Percentiles rank a stretch among this genome's conserved stretches.
Conservation (phyloP, 73 alveolate genomes). For the Tetrahymena malaccensis region DNA sequence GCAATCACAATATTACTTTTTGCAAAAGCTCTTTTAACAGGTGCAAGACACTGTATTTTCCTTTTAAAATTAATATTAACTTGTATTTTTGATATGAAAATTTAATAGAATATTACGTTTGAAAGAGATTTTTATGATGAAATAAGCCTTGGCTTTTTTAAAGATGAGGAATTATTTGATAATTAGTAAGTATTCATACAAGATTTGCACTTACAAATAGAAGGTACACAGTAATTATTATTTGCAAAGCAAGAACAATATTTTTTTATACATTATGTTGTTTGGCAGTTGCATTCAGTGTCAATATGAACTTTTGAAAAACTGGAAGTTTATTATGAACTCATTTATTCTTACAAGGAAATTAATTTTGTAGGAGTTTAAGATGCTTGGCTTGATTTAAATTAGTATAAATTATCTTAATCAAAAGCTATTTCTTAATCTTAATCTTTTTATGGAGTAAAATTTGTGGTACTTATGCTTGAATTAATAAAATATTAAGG, state of each 20-base stretch:
- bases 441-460: not conserved
- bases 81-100: not conserved
- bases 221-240: not conserved
- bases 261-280: not conserved
- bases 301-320: not conserved
- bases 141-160: not conserved
- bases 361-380: not conserved
- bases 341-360: not conserved
- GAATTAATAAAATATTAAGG: not conserved
- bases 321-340: not conserved
- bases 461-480: not conserved
- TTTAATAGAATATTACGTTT: not conserved
- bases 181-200: not conserved
- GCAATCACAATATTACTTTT: not conserved
- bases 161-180: not conserved
- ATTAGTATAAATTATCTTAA: not conserved
- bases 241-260: not conserved
- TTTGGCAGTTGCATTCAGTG: not conserved
- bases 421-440: not conserved
- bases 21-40: not conserved
- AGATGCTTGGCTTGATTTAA: not conserved
- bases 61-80: not conserved
- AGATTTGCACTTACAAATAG: not conserved
- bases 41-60: not conserved
- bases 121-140: not conserved